Conservation (phyloP, 192 early-diverging fungal genomes). For the Podochytrium sp. region DNA sequence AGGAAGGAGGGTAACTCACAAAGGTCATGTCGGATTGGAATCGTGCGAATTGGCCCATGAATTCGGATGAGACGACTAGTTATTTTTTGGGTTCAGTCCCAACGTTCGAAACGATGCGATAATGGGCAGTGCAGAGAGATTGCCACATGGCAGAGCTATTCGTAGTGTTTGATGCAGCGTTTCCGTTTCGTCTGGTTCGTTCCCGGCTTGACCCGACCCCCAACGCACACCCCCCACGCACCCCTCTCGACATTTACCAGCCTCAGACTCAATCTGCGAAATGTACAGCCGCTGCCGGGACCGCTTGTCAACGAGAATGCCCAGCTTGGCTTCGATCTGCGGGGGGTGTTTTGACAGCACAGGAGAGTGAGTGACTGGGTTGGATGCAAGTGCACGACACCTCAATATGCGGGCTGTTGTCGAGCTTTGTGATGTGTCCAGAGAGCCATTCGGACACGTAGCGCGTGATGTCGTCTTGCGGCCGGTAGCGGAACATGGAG, state of each 20-base stretch:
- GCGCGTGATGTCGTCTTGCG: slow-evolving; percentile 22
- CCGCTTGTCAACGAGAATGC: slow-evolving; percentile 72
- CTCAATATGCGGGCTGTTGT: slow-evolving; percentile 29
- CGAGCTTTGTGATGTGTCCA: slow-evolving; percentile 8
- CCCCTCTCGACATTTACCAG: slow-evolving; percentile 44
- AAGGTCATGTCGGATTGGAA: slow-evolving; percentile 89
- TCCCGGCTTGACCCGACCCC: no score
- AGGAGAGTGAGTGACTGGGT: background rate
- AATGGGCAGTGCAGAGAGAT: no score
- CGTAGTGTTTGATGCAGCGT: no score
- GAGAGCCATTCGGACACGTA: slow-evolving; percentile 22
- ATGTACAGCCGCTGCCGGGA: slow-evolving; percentile 63
- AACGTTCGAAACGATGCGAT: no score
- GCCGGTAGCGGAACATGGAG: slow-evolving; percentile 11
- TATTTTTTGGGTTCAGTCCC: slow-evolving; percentile 6
- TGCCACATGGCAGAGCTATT: no score
- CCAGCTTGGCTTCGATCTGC: slow-evolving; percentile 95
- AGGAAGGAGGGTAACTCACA: slow-evolving; percentile 26
- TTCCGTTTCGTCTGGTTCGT: no score
- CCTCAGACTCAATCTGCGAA: slow-evolving; percentile 63
- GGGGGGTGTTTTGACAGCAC: no score
- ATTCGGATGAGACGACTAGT: no score
- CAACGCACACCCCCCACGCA: no score
- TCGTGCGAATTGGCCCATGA: slow-evolving; percentile 35
- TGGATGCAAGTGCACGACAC: background rate